Conservation (phyloP, 441 rosid genomes). For the Populus hybrid region DNA sequence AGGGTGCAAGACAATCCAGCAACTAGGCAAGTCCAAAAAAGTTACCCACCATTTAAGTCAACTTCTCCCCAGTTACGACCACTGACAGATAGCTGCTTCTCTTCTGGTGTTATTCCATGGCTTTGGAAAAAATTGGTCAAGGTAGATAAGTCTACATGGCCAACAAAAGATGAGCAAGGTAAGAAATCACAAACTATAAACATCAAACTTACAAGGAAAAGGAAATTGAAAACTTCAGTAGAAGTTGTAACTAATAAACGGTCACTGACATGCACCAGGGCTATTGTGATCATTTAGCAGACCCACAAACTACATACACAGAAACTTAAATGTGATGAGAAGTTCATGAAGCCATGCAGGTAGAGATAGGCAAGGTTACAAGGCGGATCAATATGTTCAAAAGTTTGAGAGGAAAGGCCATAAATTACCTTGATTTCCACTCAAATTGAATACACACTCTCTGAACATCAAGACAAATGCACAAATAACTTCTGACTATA, state of each 20-base stretch:
- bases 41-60: slow-evolving; percentile 70
- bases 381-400: neutral
- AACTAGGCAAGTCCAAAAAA: neutral
- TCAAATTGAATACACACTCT: neutral
- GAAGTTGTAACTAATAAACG: neutral
- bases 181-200: neutral
- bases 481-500: neutral
- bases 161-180: slow-evolving; percentile 8
- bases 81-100: slow-evolving; percentile 87
- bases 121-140: slow-evolving; percentile 72
- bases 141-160: slow-evolving; percentile 57
- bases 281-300: neutral
- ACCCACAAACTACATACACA: neutral
- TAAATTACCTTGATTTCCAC: neutral
- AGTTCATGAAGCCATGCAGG: neutral
- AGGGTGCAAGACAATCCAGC: neutral
- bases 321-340: neutral
- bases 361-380: neutral
- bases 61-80: slow-evolving; percentile 98
- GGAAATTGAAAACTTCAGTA: neutral
- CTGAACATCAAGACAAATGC: neutral
- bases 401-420: neutral
- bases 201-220: neutral
- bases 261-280: neutral
- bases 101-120: slow-evolving; percentile 68